Evolutionary conservation across 805 yeast species (phyloP).

Genomic region (Kodamaea neixiangensis): DNA sequence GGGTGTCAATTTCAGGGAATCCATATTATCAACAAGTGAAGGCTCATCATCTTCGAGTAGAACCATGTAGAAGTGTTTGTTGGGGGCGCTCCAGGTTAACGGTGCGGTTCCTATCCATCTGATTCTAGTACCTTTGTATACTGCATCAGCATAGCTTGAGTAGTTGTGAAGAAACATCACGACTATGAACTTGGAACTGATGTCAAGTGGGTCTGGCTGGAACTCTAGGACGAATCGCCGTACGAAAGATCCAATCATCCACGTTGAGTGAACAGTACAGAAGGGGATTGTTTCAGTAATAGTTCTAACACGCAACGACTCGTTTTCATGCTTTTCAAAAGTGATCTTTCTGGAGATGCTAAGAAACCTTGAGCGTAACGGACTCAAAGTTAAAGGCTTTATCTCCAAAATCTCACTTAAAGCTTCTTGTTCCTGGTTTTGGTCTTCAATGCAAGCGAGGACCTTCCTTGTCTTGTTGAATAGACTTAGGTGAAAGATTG

Average conservation of each 20-base stretch:
- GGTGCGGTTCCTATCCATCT: conserved; percentile 14
- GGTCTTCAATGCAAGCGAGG: not conserved
- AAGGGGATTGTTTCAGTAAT: not conserved
- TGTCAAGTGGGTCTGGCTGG: conserved; percentile 6
- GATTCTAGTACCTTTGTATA: conserved; percentile 14
- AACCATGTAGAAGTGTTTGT: conserved; percentile 10
- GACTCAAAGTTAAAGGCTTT: not conserved
- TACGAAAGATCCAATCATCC: conserved; percentile 5
- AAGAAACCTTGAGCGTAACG: conserved; percentile 1
- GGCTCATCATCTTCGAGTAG: conserved; percentile 13
- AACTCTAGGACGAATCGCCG: conserved; percentile 8
- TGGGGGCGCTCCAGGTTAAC: not conserved
- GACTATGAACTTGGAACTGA: conserved; percentile 4
- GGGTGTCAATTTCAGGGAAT: not conserved
- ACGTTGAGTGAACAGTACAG: conserved; percentile 6
- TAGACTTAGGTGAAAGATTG: not conserved
- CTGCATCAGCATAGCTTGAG: conserved; percentile 13
- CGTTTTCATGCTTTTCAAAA: not conserved
- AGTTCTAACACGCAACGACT: not conserved
- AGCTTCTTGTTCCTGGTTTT: not conserved
- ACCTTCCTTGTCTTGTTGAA: not conserved
- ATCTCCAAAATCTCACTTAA: not conserved
- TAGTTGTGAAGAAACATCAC: conserved; percentile 11
- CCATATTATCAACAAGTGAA: conserved; percentile 9
- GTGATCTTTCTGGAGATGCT: not conserved